These are phyloP conservation scores for Trametes cubensis DNA, from an alignment of 768 basidiomycete genomes.

Conservation along the genomic window DNA sequence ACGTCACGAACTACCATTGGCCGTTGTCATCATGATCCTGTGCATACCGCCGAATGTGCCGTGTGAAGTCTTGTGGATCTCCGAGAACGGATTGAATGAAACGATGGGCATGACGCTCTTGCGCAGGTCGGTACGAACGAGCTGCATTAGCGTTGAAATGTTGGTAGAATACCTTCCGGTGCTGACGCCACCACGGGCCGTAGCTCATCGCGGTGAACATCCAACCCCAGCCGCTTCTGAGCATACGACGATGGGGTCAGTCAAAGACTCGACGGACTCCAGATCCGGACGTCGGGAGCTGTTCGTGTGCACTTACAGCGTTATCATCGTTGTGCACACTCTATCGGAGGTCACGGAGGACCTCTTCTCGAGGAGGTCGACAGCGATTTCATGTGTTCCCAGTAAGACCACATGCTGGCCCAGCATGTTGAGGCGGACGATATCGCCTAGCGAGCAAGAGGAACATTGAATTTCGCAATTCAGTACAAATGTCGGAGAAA, in stretches of 20 bases:
- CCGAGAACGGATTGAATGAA: slow-evolving; percentile 29
- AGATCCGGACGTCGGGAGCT: too few species aligned
- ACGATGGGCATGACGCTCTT: neutral
- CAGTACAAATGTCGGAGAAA: neutral
- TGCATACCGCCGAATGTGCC: slow-evolving; percentile 40
- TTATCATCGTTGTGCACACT: neutral
- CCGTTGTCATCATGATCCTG: too few species aligned
- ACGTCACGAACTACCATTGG: neutral
- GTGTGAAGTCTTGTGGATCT: slow-evolving; percentile 40
- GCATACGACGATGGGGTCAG: neutral
- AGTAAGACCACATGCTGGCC: slow-evolving; percentile 20
- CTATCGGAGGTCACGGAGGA: slow-evolving; percentile 28
- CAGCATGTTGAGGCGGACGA: slow-evolving; percentile 23
- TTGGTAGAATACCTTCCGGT: slow-evolving; percentile 5
- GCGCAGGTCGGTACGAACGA: neutral
- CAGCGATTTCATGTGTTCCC: slow-evolving; percentile 12
- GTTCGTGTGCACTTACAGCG: neutral
- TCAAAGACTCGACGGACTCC: neutral
- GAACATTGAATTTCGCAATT: neutral
- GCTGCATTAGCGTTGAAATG: neutral
- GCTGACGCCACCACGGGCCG: slow-evolving; percentile 10
- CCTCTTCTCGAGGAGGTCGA: slow-evolving; percentile 30
- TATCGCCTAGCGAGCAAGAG: slow-evolving; percentile 12
- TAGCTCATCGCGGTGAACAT: slow-evolving; percentile 3
- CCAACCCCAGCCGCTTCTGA: slow-evolving; percentile 16